These are phyloP conservation scores for Penicillium roqueforti DNA, from an alignment of 495 filamentous ascomycete genomes.

Conservation along the genomic window DNA sequence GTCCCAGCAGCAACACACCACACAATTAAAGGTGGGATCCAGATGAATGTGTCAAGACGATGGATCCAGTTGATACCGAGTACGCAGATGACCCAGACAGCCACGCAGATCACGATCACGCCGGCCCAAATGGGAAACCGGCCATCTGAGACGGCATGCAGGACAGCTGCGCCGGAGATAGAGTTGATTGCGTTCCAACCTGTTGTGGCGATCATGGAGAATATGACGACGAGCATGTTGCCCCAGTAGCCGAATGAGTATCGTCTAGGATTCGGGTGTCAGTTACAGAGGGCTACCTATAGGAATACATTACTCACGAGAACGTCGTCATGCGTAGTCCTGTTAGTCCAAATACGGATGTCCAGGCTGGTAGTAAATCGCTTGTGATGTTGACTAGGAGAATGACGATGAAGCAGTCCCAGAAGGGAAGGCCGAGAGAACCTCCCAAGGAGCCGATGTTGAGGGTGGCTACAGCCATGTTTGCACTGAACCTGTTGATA, in stretches of 20 bases:
- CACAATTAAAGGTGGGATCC: constrained; percentile 36
- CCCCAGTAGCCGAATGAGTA: constrained; percentile 33
- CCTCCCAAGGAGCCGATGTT: constrained; percentile 56
- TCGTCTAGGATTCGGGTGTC: constrained; percentile 5
- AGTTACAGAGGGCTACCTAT: background rate
- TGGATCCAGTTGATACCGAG: constrained; percentile 29
- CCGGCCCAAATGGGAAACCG: constrained; percentile 26
- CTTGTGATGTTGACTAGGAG: constrained; percentile 53
- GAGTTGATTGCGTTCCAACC: constrained; percentile 32
- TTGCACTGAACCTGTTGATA: constrained; percentile 50
- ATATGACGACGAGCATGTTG: constrained; percentile 26
- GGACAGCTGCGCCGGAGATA: constrained; percentile 24
- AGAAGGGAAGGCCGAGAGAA: constrained; percentile 33
- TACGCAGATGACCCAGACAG: constrained; percentile 23
- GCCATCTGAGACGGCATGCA: constrained; percentile 25
- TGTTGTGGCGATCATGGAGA: constrained; percentile 28
- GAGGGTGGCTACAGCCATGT: constrained; percentile 64
- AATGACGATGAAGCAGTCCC: constrained; percentile 61
- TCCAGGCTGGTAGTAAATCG: constrained; percentile 35
- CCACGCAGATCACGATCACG: constrained; percentile 25
- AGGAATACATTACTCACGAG: constrained; percentile 20
- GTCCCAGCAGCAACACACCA: constrained; percentile 39
- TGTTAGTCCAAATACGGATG: constrained; percentile 33
- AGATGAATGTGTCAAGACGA: constrained; percentile 26
- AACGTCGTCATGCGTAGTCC: constrained; percentile 40